These are phyloP conservation scores for Scenedesmus sp. DNA, from an alignment of 163 green algal genomes.

Conservation along the genomic window DNA sequence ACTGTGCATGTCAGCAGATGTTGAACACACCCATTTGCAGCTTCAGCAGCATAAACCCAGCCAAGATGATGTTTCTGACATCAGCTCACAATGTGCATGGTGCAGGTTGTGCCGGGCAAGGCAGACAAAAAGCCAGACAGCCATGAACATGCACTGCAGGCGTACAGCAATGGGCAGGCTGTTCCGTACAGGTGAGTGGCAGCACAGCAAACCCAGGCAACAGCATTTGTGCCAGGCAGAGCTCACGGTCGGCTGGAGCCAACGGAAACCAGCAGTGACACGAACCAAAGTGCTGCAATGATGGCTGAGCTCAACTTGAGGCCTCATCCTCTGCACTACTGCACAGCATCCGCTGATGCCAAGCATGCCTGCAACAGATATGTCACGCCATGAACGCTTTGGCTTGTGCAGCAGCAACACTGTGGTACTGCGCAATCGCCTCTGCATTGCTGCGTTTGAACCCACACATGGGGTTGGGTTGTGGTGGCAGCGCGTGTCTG, in stretches of 20 bases:
- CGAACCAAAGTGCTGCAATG: too few species aligned
- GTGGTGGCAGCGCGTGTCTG: too few species aligned
- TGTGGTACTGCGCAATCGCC: too few species aligned
- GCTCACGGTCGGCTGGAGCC: too few species aligned
- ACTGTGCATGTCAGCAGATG: neutral
- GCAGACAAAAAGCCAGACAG: neutral
- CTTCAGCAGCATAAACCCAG: neutral
- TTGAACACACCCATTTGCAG: neutral
- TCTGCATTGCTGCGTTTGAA: too few species aligned
- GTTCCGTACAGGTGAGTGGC: conserved; percentile 28
- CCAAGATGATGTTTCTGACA: neutral
- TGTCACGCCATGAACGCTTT: too few species aligned
- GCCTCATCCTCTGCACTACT: neutral
- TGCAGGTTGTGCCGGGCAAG: conserved; percentile 34
- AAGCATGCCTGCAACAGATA: neutral
- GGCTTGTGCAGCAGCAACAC: too few species aligned
- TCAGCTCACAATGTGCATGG: neutral
- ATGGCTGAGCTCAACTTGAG: neutral
- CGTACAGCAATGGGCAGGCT: neutral
- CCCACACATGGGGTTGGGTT: too few species aligned
- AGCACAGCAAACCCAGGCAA: too few species aligned
- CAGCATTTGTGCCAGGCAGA: too few species aligned
- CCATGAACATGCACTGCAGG: conserved; percentile 14
- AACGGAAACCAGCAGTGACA: too few species aligned
- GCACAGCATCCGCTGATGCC: neutral